Evolutionary conservation across 2,329 filamentous ascomycete species (phyloP).

Genomic region (Zopfia rhizophila): DNA sequence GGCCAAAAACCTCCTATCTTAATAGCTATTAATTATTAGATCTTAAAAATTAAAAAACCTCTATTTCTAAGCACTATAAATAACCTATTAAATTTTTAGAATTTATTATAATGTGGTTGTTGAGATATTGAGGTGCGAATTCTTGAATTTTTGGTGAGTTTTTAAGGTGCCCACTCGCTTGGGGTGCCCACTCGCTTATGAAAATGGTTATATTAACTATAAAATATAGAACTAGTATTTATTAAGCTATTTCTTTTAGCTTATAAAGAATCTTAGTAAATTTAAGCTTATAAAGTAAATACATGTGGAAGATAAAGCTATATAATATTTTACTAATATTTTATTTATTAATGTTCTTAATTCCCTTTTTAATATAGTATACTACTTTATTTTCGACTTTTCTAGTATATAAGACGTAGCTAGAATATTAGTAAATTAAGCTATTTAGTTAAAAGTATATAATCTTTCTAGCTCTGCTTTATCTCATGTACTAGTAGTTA

Average conservation of each 20-base stretch:
- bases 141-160: too few species aligned
- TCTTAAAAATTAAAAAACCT: too few species aligned
- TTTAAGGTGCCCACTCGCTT: too few species aligned
- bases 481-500: conserved; percentile 33
- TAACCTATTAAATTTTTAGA: too few species aligned
- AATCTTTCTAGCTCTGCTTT: conserved; percentile 21
- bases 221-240: conserved; percentile 5
- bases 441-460: conserved; percentile 8
- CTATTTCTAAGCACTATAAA: too few species aligned
- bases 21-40: too few species aligned
- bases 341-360: conserved; percentile 26
- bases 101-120: too few species aligned
- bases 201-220: conserved; percentile 26
- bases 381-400: conserved; percentile 38
- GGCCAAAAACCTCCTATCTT: too few species aligned
- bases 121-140: too few species aligned
- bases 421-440: conserved; percentile 29
- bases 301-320: neutral
- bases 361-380: conserved; percentile 33
- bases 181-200: too few species aligned
- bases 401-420: conserved; percentile 32
- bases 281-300: neutral
- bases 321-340: conserved; percentile 14
- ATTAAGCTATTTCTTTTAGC: neutral
- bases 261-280: neutral